Evolutionary conservation across 1,284 basidiomycete genomes (phyloP).

Genomic region (Phlebopus sp.): DNA sequence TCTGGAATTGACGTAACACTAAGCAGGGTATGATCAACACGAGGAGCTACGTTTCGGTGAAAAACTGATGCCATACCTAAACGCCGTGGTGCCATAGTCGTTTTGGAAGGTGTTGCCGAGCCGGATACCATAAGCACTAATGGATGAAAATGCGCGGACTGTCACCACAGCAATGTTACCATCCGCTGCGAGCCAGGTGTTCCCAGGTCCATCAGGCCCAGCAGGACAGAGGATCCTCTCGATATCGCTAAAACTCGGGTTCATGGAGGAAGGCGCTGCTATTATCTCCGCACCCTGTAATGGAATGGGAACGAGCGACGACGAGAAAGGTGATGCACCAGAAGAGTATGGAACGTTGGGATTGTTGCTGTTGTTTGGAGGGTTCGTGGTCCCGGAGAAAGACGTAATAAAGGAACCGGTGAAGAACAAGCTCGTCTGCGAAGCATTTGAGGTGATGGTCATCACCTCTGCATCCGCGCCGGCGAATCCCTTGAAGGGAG

Average conservation of each 20-base stretch:
- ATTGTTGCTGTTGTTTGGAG: constrained; percentile 64
- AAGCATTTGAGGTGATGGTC: constrained; percentile 75
- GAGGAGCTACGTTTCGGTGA: constrained; percentile 3
- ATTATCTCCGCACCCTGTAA: constrained; percentile 64
- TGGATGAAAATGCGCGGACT: constrained; percentile 68
- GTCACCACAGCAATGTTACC: constrained; percentile 71
- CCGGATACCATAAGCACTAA: constrained; percentile 77
- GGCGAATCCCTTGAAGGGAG: constrained; percentile 81
- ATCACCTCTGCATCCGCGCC: constrained; percentile 69
- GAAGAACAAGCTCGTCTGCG: constrained; percentile 78
- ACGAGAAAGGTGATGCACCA: constrained; percentile 83
- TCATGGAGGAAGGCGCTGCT: constrained; percentile 68
- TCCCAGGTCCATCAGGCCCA: constrained; percentile 73
- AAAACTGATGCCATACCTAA: constrained; percentile 58
- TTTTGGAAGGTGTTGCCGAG: constrained; percentile 87
- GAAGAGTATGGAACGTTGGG: constrained; percentile 73
- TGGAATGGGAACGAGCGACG: constrained; percentile 86
- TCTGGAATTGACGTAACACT: constrained; percentile 87
- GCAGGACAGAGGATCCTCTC: constrained; percentile 81
- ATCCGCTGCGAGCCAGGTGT: constrained; percentile 84
- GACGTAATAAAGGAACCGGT: constrained; percentile 82
- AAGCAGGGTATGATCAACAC: constrained; percentile 9
- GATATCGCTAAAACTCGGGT: constrained; percentile 68
- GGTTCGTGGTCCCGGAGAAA: constrained; percentile 59
- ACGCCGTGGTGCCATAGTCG: constrained; percentile 79